Percentiles rank a stretch among this genome's conserved stretches.
phyloP scores from a whole-genome alignment of 495 filamentous ascomycete species.

The Penicillium bialowiezense region DNA sequence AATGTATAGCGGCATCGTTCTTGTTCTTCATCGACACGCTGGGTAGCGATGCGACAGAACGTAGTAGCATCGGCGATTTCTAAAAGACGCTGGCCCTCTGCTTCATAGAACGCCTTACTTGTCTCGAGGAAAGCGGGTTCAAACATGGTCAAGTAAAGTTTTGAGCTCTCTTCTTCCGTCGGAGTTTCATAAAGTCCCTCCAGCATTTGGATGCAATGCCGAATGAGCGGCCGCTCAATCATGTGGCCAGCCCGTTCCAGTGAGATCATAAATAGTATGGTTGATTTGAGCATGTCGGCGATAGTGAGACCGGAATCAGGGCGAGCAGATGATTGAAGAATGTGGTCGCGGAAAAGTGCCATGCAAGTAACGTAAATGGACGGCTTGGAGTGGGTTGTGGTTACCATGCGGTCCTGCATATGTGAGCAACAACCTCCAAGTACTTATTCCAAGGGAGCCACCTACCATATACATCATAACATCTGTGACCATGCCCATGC shows the following conservation, averaged over 20 bases:
- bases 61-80: slow-evolving; percentile 74
- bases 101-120: slow-evolving; percentile 70
- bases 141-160: slow-evolving; percentile 81
- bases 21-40: slow-evolving; percentile 74
- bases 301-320: slow-evolving; percentile 48
- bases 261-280: slow-evolving; percentile 85
- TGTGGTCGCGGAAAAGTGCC: slow-evolving; percentile 79
- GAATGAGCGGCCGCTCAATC: slow-evolving; percentile 78
- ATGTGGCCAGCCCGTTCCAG: slow-evolving; percentile 90
- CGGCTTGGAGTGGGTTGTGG: slow-evolving; percentile 64
- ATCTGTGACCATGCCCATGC: slow-evolving; percentile 97
- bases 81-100: slow-evolving; percentile 70
- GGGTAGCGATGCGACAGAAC: slow-evolving; percentile 76
- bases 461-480: slow-evolving; percentile 95
- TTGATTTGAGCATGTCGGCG: slow-evolving; percentile 69
- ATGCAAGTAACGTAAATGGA: slow-evolving; percentile 82
- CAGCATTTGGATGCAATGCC: slow-evolving; percentile 84
- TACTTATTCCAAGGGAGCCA: neutral
- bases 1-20: slow-evolving; percentile 79
- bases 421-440: slow-evolving; percentile 7
- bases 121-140: slow-evolving; percentile 71
- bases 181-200: slow-evolving; percentile 84
- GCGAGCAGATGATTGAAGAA: slow-evolving; percentile 57
- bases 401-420: slow-evolving; percentile 70
- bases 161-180: slow-evolving; percentile 64